Conservation (phyloP, 2,329 filamentous ascomycete species). For the Ophiobolus disseminans region DNA sequence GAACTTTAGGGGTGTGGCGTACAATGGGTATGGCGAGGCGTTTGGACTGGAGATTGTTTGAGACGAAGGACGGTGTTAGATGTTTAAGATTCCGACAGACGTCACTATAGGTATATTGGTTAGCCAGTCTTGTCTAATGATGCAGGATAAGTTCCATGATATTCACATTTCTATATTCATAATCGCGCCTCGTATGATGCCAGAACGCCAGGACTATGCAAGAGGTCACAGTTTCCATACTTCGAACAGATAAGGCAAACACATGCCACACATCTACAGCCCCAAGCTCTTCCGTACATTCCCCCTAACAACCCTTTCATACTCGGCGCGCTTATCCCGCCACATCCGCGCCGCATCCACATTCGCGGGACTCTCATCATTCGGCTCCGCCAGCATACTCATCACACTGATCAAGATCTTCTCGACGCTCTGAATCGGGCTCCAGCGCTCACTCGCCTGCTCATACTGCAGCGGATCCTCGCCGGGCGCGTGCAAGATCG, state of each 20-base stretch:
- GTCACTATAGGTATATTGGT: too few relatives aligned
- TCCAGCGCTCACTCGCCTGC: slow-evolving; percentile 87
- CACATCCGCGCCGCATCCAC: slow-evolving; percentile 90
- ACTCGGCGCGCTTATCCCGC: slow-evolving; percentile 80
- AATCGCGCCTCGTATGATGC: too few relatives aligned
- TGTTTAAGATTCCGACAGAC: too few relatives aligned
- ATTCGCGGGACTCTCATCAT: slow-evolving; percentile 95
- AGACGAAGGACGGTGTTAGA: too few relatives aligned
- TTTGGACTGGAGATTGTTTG: slow-evolving; percentile 56
- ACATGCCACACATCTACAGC: too few relatives aligned
- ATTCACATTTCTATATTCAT: too few relatives aligned
- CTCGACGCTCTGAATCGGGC: slow-evolving; percentile 91
- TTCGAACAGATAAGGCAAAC: too few relatives aligned
- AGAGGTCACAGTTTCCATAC: too few relatives aligned
- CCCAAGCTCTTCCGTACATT: slow-evolving; percentile 49
- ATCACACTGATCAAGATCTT: slow-evolving; percentile 93
- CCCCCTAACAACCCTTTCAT: slow-evolving; percentile 77
- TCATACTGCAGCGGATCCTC: slow-evolving; percentile 97
- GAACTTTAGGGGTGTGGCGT: slow-evolving; percentile 67
- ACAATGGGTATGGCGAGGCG: slow-evolving; percentile 66
- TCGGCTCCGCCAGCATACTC: slow-evolving; percentile 88
- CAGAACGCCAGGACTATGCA: too few relatives aligned
- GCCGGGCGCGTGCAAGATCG: slow-evolving; percentile 92
- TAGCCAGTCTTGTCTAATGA: too few relatives aligned
- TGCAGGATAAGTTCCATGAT: too few relatives aligned